A percentile compares a stretch with the other conserved stretches of the same genome.
These are phyloP conservation scores for Pestalotiopsis sp. DNA, from an alignment of 2,329 filamentous ascomycete genomes.

Conservation along the genomic window DNA sequence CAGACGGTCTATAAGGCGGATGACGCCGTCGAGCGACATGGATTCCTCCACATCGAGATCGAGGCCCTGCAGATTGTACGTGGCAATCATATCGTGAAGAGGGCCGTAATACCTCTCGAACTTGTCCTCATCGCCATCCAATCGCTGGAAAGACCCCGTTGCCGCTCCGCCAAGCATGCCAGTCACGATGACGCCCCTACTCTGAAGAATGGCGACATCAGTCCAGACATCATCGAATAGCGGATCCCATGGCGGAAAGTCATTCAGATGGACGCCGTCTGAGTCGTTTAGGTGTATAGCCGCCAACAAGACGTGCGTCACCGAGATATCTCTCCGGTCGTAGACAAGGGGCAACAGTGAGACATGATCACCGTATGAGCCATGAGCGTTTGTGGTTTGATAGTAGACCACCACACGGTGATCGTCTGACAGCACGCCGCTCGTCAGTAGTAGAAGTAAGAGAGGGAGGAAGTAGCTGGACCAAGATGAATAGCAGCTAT, in stretches of 20 bases:
- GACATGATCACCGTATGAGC: conserved; percentile 44
- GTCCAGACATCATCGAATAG: conserved; percentile 76
- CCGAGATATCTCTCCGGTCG: conserved; percentile 45
- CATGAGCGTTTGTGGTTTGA: conserved; percentile 53
- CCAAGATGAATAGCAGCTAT: conserved; percentile 20
- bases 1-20: conserved; percentile 68
- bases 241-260: conserved; percentile 69
- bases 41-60: conserved; percentile 82
- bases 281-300: conserved; percentile 80
- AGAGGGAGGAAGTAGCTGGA: conserved; percentile 21
- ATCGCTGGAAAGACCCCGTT: conserved; percentile 66
- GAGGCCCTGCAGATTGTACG: conserved; percentile 66
- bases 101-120: conserved; percentile 79
- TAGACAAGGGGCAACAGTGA: conserved; percentile 55
- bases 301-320: conserved; percentile 84
- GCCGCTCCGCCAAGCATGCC: conserved; percentile 89
- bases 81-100: conserved; percentile 65
- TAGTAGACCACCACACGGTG: conserved; percentile 54
- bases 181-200: conserved; percentile 75
- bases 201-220: conserved; percentile 73
- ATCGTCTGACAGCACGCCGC: conserved; percentile 21
- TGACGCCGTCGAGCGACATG: conserved; percentile 68
- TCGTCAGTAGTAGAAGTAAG: conserved; percentile 24
- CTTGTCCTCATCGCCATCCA: conserved; percentile 56
- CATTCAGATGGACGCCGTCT: conserved; percentile 74